Base-by-base conservation (phyloP, 2,329 filamentous ascomycete species). In the Colletotrichum magnum region DNA sequence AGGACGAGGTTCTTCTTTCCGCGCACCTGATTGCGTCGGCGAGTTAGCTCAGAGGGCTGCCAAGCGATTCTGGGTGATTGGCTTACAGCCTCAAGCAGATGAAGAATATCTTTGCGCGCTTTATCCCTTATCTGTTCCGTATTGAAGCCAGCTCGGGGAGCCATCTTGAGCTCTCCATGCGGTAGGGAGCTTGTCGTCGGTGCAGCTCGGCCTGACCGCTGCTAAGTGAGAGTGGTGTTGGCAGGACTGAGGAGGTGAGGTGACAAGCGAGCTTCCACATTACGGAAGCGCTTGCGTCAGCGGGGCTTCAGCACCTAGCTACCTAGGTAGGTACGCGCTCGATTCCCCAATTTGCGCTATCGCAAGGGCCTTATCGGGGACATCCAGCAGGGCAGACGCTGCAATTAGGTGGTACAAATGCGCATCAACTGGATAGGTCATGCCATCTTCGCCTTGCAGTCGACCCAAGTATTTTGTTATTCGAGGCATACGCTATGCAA, bases 1-100 rank as follows among this genome's bases (percentile, higher is more conserved):
- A 99, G 92, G 60, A 99, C 93, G 71, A 99, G 86, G 77, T 98
- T 98, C 87, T 99, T 99, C 89, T 98, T 99, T 75, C 97, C 97
- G 79, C 95, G 93, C 73, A 98, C 94, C 96, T 99, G 77, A 13
- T 47, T 53, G 36, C 54, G 21, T 41, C 41, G 39, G 36, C 52
- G 24, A 26, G 47, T 71, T 47, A 71, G 58, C 61, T 58, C 48
- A 43, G 45, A 69, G 53, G 56, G 39, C 21, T 48, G 50, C 24
- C 48, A 54, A 39, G 28, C 32, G 26, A 13, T 15, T 53, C 36
- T 36, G 47, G 60, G 43, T 43, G 68, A 63, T 68, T 71, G 64
- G 93, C 94, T 89, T 92, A 99, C 96, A 81, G 93, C 92, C 88
- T 98, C 95, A 71, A 99, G 92, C 75, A 98, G 90, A 82, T 92